A percentile compares a stretch with the other conserved stretches of the same genome.
Conservation (phyloP, 108 stramenopile genomes). For the Cyclotella kingstonii region DNA sequence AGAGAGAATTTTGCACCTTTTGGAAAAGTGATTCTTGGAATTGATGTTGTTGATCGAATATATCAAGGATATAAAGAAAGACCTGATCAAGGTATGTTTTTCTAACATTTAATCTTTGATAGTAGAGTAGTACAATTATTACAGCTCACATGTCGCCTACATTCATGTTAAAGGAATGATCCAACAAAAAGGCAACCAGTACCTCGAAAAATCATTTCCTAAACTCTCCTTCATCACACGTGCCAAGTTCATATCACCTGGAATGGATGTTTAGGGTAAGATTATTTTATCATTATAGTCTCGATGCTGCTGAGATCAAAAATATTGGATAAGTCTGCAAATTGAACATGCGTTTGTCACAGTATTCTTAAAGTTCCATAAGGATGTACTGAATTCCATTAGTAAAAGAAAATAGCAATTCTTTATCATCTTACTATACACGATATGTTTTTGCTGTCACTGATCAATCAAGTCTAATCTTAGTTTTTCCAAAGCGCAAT, state of each 20-base stretch:
- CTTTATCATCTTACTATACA: too few species aligned
- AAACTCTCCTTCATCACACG: slow-evolving; percentile 38
- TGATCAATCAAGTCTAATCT: slow-evolving; percentile 32
- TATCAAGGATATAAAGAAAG: slow-evolving; percentile 37
- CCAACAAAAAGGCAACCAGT: slow-evolving; percentile 35
- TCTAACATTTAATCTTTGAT: neutral
- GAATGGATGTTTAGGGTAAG: too few species aligned
- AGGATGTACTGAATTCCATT: too few species aligned
- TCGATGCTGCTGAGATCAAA: neutral
- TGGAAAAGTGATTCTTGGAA: slow-evolving; percentile 36
- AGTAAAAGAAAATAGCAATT: too few species aligned
- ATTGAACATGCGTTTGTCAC: too few species aligned
- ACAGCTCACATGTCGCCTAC: neutral
- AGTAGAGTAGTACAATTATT: too few species aligned
- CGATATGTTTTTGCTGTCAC: neutral
- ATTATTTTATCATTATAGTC: too few species aligned
- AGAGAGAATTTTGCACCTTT: slow-evolving; percentile 43
- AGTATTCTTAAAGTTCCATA: too few species aligned
- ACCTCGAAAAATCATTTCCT: slow-evolving; percentile 44
- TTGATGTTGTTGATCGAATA: slow-evolving; percentile 40
- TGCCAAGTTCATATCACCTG: slow-evolving; percentile 13
- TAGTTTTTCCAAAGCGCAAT: slow-evolving; percentile 43
- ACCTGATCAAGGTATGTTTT: slow-evolving; percentile 32
- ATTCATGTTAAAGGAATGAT: slow-evolving; percentile 13
- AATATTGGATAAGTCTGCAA: too few species aligned